A percentile compares a stretch with the other conserved stretches of the same genome.
Evolutionary conservation across 805 yeast species (phyloP).

Genomic region (Saturnispora galanensis): DNA sequence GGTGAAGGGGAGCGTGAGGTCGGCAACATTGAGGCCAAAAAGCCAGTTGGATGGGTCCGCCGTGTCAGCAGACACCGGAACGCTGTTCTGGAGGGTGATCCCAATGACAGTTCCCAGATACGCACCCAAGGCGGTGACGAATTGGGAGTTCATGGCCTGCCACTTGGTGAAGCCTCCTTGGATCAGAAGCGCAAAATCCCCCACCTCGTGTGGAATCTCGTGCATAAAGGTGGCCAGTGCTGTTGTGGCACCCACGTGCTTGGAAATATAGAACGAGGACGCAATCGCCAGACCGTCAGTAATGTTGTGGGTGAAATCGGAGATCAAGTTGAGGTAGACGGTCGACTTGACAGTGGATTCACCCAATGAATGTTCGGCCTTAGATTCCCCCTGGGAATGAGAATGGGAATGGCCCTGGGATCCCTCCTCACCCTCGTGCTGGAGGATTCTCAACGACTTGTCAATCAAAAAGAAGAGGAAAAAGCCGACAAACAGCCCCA

Average conservation of each 20-base stretch:
- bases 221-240: slow-evolving; percentile 65
- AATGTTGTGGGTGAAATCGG: slow-evolving; percentile 65
- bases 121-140: slow-evolving; percentile 57
- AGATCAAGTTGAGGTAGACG: slow-evolving; percentile 56
- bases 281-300: slow-evolving; percentile 73
- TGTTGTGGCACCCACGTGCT: slow-evolving; percentile 55
- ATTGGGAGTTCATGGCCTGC: slow-evolving; percentile 59
- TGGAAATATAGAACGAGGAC: slow-evolving; percentile 54
- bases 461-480: slow-evolving; percentile 52
- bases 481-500: slow-evolving; percentile 53
- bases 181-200: slow-evolving; percentile 65
- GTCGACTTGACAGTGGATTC: slow-evolving; percentile 32
- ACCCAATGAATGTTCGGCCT: slow-evolving; percentile 11
- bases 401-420: slow-evolving; percentile 35
- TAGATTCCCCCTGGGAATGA: slow-evolving; percentile 17
- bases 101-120: slow-evolving; percentile 58
- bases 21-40: slow-evolving; percentile 18
- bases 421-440: slow-evolving; percentile 26
- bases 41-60: background rate
- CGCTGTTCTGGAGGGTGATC: slow-evolving; percentile 36
- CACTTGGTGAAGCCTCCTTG: slow-evolving; percentile 59
- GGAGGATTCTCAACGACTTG: slow-evolving; percentile 44
- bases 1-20: slow-evolving; percentile 56
- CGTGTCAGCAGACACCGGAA: slow-evolving; percentile 5
- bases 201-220: slow-evolving; percentile 75